Evolutionary conservation across 139 green algal species (phyloP).

Genomic region (Trebouxia sp.): DNA sequence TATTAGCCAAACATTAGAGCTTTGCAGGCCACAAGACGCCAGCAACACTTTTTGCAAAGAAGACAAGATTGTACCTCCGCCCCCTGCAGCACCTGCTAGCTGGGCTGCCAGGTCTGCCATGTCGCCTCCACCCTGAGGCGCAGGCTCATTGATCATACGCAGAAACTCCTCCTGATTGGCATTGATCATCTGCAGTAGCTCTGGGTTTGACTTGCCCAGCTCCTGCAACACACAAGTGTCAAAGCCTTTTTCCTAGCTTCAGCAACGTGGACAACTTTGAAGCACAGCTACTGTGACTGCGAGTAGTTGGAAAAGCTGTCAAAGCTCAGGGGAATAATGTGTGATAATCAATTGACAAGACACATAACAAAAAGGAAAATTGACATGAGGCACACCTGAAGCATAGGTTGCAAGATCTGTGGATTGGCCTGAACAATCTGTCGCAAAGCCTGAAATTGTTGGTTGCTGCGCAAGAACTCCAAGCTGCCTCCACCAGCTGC

Average conservation of each 20-base stretch:
- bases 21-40: too few relatives aligned
- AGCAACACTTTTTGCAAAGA: too few relatives aligned
- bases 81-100: slow-evolving; percentile 42
- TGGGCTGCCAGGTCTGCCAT: slow-evolving; percentile 34
- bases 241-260: too few relatives aligned
- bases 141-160: slow-evolving; percentile 85
- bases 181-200: slow-evolving; percentile 89
- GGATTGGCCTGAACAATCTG: slow-evolving; percentile 90
- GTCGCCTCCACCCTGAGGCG: slow-evolving; percentile 10
- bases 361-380: too few relatives aligned
- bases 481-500: slow-evolving; percentile 55
- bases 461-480: slow-evolving; percentile 77
- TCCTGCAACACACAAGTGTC: too few relatives aligned
- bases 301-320: too few relatives aligned
- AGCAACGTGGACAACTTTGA: neutral
- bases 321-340: too few relatives aligned
- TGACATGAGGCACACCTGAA: slow-evolving; percentile 68
- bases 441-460: slow-evolving; percentile 88
- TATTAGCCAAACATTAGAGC: too few relatives aligned
- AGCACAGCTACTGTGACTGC: neutral
- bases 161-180: slow-evolving; percentile 89
- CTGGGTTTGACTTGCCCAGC: slow-evolving; percentile 86
- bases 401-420: slow-evolving; percentile 93
- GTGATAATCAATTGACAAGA: too few relatives aligned
- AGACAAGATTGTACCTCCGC: too few relatives aligned